Evolutionary conservation across 1,284 basidiomycete genomes (phyloP), one percentile per base, ranked within the genome.

Genomic region (Naganishia liquefaciens): DNA sequence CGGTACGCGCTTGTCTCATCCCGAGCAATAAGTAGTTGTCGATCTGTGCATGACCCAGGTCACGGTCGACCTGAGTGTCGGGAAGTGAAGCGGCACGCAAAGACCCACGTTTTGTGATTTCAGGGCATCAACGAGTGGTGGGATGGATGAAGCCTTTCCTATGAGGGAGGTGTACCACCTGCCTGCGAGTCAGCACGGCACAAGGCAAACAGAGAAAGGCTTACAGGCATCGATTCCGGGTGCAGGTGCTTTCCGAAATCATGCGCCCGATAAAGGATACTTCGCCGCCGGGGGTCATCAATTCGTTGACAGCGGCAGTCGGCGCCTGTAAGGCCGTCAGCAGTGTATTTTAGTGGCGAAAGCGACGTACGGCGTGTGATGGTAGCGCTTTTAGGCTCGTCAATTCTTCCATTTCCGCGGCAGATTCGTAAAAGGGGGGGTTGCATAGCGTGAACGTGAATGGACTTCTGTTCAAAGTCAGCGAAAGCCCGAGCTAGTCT

Each of bases 101-200:
- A n/a, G 37, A 73, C 82, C 49, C 67, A 89, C 90, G 28, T 80
- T 76, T 13, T 82, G 72, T 21, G 78, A 71, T 49, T 83, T 83
- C 17, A 97, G 77, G 3, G 82, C 71, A 0, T 79, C 79, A 0
- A 93, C 83, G 1, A 97, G 75, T 1, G 83, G 77, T 0, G 76
- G 75, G 3, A 96, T 80, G 19, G 90, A 91, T 0, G 88, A 84
- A 73, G 90, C 82, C 72, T 91, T 93, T 1, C 94, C 94, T 0
- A 97, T 81, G 84, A 97, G 88, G 11, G 90, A 92, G 0, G 93
- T 93, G 74, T 87, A 97, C 93, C 92, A 96, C 57, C 90, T 91
- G 57, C 5, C 13, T 28, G 46, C 40, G 15, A 21, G 5, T 37
- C 17, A 46, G 7, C 7, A 55, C 33, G 15, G 17, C 33, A 21